Evolutionary conservation across 768 basidiomycete species (phyloP).

Genomic region (Mycena leptocephala): DNA sequence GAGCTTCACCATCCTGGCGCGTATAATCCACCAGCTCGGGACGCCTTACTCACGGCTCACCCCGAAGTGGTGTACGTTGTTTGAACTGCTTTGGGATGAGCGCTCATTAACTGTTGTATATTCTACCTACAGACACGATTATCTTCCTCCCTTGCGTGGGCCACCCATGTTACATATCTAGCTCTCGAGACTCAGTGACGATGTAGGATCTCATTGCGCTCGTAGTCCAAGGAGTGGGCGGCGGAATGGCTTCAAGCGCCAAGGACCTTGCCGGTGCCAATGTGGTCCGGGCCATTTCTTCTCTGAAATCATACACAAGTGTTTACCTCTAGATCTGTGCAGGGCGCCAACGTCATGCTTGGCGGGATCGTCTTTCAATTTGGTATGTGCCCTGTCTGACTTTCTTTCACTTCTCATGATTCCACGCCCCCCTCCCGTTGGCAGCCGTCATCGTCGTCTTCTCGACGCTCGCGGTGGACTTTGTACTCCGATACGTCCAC

Average conservation of each 20-base stretch:
- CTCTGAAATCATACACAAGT: background rate
- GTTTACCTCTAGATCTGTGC: background rate
- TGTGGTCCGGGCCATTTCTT: background rate
- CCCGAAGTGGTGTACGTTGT: background rate
- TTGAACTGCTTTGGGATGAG: background rate
- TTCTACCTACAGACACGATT: conserved; percentile 50
- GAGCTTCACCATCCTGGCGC: background rate
- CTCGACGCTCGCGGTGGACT: conserved; percentile 59
- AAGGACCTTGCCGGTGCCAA: conserved; percentile 13
- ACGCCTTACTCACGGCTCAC: background rate
- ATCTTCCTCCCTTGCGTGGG: conserved; percentile 56
- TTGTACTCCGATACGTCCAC: conserved; percentile 56
- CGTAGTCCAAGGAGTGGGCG: conserved; percentile 20
- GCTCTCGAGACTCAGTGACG: background rate
- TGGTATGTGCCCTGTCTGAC: conserved; percentile 42
- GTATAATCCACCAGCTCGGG: background rate
- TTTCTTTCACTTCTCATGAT: background rate
- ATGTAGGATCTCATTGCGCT: conserved; percentile 18
- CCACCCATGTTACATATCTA: background rate
- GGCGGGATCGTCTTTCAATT: conserved; percentile 77
- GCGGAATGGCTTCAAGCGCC: background rate
- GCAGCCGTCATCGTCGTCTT: conserved; percentile 63
- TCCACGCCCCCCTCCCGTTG: background rate
- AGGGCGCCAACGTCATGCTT: conserved; percentile 58
- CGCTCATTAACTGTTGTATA: background rate